Evolutionary conservation across 345 rosid genomes (phyloP), one percentile per base, ranked within the genome.

Genomic region (Salix exigua): DNA sequence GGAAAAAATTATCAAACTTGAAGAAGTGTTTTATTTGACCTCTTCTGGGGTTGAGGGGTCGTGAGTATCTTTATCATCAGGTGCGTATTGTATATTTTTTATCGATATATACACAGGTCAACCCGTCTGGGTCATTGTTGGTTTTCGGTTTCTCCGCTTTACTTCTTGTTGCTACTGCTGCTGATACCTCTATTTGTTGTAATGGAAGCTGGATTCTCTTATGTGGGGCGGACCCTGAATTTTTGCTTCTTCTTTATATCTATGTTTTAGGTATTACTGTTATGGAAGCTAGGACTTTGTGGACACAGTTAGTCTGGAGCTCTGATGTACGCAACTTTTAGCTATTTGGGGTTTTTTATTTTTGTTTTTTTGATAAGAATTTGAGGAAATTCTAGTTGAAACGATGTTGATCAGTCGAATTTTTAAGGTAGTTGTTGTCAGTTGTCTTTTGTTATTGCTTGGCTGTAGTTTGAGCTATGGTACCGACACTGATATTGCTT

Each of bases 401-500:
- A 78, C 75, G 85, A 84, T 72, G 83, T 21, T 83, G 33, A 66
- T n/a, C 73, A 73, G 88, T 58, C 30, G 55, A 73, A 63, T 75
- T 66, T n/a, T 62, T 65, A 66, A 77, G 53, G 16, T 78, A 68
- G 46, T 75, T 66, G 7, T 86, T 40, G 70, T 77, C 50, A 68
- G 26, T 68, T 77, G 83, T 60, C 19, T 89, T 18, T 87, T 87
- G 80, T 74, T 84, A 10, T 71, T 87, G 79, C 75, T 88, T 18
- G 48, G 77, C 28, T 84, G 86, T 66, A 70, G 77, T 82, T 75
- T 82, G 71, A 76, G 81, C 86, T 78, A 70, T 79, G 90, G 89
- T 23, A 31, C 79, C 31, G 75, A 72, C 33, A 78, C 78, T 10
- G 90, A 92, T 85, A 55, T 92, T 6, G 30, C 82, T 44, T 92